Percentiles rank a stretch among this genome's conserved stretches.
phyloP scores from a whole-genome alignment of 192 early-diverging fungal genomes.

The Coemansia sp. region DNA sequence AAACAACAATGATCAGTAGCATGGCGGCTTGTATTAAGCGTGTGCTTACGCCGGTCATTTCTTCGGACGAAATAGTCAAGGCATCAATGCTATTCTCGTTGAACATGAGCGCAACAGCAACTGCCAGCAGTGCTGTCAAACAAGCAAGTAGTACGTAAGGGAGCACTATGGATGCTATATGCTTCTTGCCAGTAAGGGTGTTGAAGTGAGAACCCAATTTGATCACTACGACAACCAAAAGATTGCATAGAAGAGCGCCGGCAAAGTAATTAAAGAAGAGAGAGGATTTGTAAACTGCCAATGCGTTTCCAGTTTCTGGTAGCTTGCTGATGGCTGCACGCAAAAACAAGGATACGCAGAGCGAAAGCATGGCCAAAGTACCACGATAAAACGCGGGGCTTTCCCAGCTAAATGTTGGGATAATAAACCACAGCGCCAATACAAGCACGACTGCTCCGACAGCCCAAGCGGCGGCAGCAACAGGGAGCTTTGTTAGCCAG shows the following conservation, averaged over 20 bases:
- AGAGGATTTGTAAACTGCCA: slow-evolving; percentile 4
- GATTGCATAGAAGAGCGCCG: background rate
- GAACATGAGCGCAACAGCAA: background rate
- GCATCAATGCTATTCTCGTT: background rate
- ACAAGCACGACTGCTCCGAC: slow-evolving; percentile 6
- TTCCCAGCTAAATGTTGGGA: background rate
- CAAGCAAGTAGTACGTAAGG: background rate
- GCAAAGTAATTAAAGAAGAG: slow-evolving; percentile 14
- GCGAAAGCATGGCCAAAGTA: background rate
- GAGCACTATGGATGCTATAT: background rate
- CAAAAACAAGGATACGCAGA: slow-evolving; percentile 14
- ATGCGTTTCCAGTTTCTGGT: background rate
- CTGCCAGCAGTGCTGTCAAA: background rate
- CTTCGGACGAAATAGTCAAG: background rate
- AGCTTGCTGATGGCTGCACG: slow-evolving; percentile 9
- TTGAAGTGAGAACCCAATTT: background rate
- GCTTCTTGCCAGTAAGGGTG: background rate
- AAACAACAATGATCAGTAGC: background rate
- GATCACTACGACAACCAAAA: background rate
- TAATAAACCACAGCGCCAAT: slow-evolving; percentile 1
- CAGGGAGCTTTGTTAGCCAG: slow-evolving; percentile 16
- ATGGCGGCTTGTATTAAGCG: background rate
- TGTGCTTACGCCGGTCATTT: background rate
- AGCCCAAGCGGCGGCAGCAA: slow-evolving; percentile 6
- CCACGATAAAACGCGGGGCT: background rate